These are phyloP conservation scores for Tilletia setariae DNA, from an alignment of 1,284 basidiomycete species.

Conservation along the genomic window DNA sequence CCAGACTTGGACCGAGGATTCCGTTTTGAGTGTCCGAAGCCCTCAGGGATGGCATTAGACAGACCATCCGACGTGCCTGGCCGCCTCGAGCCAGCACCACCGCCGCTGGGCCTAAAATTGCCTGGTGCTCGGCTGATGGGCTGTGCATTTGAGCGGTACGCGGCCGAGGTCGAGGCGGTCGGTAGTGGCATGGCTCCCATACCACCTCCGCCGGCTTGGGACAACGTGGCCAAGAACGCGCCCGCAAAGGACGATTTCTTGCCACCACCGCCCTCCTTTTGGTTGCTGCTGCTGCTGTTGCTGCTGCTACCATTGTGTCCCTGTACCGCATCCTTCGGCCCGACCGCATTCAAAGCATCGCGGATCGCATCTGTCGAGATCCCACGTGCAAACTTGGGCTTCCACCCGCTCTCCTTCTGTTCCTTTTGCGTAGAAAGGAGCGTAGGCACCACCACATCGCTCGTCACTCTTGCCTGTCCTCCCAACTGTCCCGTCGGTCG, in stretches of 20 bases:
- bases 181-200: background rate
- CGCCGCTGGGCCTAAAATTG: too few relatives aligned
- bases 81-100: too few relatives aligned
- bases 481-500: background rate
- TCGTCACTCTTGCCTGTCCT: background rate
- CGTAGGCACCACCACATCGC: background rate
- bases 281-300: background rate
- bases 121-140: too few relatives aligned
- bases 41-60: too few relatives aligned
- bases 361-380: background rate
- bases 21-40: too few relatives aligned
- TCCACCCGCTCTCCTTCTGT: slow-evolving; percentile 2
- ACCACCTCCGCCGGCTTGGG: background rate
- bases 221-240: slow-evolving; percentile 2
- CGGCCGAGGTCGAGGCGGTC: background rate
- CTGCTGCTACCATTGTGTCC: too few relatives aligned
- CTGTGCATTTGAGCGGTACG: too few relatives aligned
- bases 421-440: background rate
- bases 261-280: too few relatives aligned
- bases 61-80: slow-evolving; percentile 1
- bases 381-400: background rate
- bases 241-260: slow-evolving; percentile 9
- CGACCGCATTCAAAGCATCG: background rate
- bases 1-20: slow-evolving; percentile 4
- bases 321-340: background rate